phyloP scores from a whole-genome alignment of 352 stramenopile species.

The Globisporangium lucens region DNA sequence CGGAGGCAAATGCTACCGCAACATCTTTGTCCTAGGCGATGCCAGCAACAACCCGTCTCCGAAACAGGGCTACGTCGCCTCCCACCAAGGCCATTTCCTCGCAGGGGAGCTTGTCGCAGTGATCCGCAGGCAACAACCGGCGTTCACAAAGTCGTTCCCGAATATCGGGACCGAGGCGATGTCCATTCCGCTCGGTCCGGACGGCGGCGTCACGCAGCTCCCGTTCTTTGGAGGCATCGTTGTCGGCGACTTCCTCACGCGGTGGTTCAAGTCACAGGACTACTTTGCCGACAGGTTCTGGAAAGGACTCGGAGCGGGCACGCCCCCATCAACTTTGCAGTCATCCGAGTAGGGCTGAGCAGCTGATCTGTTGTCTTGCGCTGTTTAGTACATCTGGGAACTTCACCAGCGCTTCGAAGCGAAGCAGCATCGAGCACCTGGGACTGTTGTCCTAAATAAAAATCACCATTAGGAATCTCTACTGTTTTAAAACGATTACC shows the following conservation, averaged over 20 bases:
- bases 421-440: too few relatives aligned
- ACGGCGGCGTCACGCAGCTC: conserved; percentile 50
- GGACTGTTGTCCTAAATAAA: too few relatives aligned
- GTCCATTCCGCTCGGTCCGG: conserved; percentile 46
- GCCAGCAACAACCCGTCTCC: conserved; percentile 41
- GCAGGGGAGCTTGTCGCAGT: neutral
- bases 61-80: conserved; percentile 45
- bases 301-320: conserved; percentile 27
- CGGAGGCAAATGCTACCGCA: conserved; percentile 27
- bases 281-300: conserved; percentile 40
- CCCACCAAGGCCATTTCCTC: conserved; percentile 25
- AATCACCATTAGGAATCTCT: too few relatives aligned
- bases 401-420: too few relatives aligned
- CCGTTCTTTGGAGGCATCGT: conserved; percentile 47
- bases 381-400: too few relatives aligned
- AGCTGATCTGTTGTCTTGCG: too few relatives aligned
- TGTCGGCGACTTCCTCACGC: conserved; percentile 49
- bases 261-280: conserved; percentile 44
- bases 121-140: neutral
- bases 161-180: conserved; percentile 33
- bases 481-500: too few relatives aligned
- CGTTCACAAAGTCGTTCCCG: conserved; percentile 8
- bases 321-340: conserved; percentile 4
- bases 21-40: conserved; percentile 60
- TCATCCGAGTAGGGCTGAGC: neutral